These are phyloP conservation scores for Scheffersomyces titani DNA, from an alignment of 1,139 yeast species.

Conservation along the genomic window DNA sequence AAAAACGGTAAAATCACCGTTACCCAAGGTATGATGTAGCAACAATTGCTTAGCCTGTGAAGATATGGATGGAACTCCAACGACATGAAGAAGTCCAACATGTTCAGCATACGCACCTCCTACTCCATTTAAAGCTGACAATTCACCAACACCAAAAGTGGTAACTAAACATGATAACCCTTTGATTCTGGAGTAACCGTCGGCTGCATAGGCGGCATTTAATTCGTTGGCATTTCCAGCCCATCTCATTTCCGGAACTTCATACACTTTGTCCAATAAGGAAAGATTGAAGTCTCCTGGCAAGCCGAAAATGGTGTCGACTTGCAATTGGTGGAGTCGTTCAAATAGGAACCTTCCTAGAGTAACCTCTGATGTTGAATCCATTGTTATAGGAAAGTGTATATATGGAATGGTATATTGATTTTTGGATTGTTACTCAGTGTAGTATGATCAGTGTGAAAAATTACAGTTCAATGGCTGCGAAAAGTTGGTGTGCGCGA, in stretches of 20 bases:
- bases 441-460: background rate
- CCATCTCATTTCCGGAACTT: slow-evolving; percentile 63
- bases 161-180: slow-evolving; percentile 60
- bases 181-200: slow-evolving; percentile 68
- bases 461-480: background rate
- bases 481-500: background rate
- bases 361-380: slow-evolving; percentile 29
- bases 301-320: slow-evolving; percentile 71
- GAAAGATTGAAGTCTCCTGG: slow-evolving; percentile 81
- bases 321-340: slow-evolving; percentile 59
- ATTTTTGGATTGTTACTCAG: background rate
- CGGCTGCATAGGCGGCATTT: slow-evolving; percentile 72
- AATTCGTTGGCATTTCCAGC: slow-evolving; percentile 73
- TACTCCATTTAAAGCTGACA: slow-evolving; percentile 58
- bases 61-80: slow-evolving; percentile 59
- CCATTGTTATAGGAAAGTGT: background rate
- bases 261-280: slow-evolving; percentile 63
- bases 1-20: slow-evolving; percentile 82
- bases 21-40: slow-evolving; percentile 71
- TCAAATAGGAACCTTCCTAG: slow-evolving; percentile 66
- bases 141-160: slow-evolving; percentile 70
- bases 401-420: no score
- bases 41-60: slow-evolving; percentile 62
- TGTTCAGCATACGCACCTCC: slow-evolving; percentile 65
- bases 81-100: slow-evolving; percentile 56